These are phyloP conservation scores for Cucumis variabilis DNA, from an alignment of 331 rosid genomes.

Conservation along the genomic window DNA sequence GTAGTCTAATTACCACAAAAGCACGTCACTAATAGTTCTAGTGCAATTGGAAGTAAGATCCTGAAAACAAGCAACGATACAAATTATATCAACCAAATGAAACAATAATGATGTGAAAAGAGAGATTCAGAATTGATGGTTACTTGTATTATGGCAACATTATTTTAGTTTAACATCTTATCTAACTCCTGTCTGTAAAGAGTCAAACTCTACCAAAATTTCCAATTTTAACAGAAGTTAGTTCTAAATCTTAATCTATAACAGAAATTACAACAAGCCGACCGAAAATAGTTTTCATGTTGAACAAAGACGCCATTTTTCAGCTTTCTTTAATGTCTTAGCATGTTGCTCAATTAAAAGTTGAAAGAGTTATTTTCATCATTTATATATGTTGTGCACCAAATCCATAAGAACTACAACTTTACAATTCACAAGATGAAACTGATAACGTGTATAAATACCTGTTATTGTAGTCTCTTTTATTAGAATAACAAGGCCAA, in stretches of 20 bases:
- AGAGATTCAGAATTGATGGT: conserved; percentile 22
- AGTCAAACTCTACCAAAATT: conserved; percentile 75
- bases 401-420: background rate
- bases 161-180: conserved; percentile 55
- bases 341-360: background rate
- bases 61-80: background rate
- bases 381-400: conserved; percentile 17
- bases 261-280: background rate
- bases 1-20: conserved; percentile 2
- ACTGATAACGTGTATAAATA: no score
- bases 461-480: no score
- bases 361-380: background rate
- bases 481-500: no score
- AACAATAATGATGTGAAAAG: background rate
- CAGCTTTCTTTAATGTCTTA: background rate
- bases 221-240: conserved; percentile 11
- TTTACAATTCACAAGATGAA: no score
- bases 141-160: conserved; percentile 32
- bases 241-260: background rate
- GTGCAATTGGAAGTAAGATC: conserved; percentile 9
- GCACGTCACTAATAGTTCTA: conserved; percentile 30
- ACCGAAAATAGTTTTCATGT: background rate
- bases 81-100: background rate
- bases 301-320: background rate
- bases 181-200: conserved; percentile 84